Conservation (phyloP, 2,329 filamentous ascomycete species). For the Acarospora socialis region DNA sequence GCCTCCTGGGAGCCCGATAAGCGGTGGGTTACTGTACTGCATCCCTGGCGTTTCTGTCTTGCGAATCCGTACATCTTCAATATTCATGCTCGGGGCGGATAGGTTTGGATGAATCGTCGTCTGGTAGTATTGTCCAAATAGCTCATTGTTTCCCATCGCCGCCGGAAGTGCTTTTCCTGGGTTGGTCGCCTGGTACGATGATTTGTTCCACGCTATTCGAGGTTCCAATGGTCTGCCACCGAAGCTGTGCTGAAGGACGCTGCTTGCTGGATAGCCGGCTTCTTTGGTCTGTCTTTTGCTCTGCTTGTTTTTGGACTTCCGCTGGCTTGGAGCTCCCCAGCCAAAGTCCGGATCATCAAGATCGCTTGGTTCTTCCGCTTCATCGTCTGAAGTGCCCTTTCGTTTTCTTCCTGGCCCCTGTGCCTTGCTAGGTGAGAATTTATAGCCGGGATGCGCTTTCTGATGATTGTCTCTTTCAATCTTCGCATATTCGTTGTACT, state of each 20-base stretch:
- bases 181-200: conserved; percentile 38
- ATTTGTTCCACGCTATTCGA: conserved; percentile 24
- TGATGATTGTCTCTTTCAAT: conserved; percentile 75
- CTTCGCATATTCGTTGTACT: conserved; percentile 66
- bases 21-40: conserved; percentile 24
- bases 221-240: not conserved
- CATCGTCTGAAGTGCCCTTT: conserved; percentile 21
- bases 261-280: conserved; percentile 3
- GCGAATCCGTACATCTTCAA: conserved; percentile 32
- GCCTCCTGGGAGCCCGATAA: conserved; percentile 30
- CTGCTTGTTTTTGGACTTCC: not conserved
- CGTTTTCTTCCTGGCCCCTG: conserved; percentile 33
- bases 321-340: conserved; percentile 5
- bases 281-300: conserved; percentile 5
- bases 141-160: conserved; percentile 29
- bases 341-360: conserved; percentile 20
- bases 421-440: conserved; percentile 74
- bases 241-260: conserved; percentile 3
- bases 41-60: conserved; percentile 22
- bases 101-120: conserved; percentile 30
- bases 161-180: conserved; percentile 35
- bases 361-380: conserved; percentile 28
- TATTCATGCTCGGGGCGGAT: conserved; percentile 19
- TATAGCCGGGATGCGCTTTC: conserved; percentile 77
- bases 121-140: conserved; percentile 38